phyloP scores from a whole-genome alignment of 305 asterid species.

The Fraxinus floribunda region DNA sequence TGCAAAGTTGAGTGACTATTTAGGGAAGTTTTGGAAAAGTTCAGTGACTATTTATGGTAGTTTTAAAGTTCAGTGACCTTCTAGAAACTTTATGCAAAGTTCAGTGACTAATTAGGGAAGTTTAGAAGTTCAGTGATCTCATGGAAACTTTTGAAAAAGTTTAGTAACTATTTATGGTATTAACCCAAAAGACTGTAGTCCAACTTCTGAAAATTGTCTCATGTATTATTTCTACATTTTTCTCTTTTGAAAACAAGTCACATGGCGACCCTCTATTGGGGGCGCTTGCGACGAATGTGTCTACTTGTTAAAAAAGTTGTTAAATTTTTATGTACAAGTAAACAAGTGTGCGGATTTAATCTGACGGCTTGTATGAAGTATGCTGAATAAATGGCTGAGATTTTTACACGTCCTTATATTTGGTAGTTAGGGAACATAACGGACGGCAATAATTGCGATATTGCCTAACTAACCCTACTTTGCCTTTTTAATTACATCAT shows the following conservation, averaged over 20 bases:
- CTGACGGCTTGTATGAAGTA: constrained; percentile 19
- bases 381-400: not conserved
- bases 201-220: constrained; percentile 17
- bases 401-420: constrained; percentile 18
- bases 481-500: not conserved
- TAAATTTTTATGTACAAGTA: not conserved
- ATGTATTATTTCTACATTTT: constrained; percentile 28
- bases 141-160: too few relatives aligned
- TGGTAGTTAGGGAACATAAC: constrained; percentile 33
- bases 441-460: constrained; percentile 21
- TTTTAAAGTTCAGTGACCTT: too few relatives aligned
- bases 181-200: not conserved
- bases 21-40: too few relatives aligned
- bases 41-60: too few relatives aligned
- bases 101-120: too few relatives aligned
- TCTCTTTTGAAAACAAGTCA: not conserved
- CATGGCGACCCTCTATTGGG: too few relatives aligned
- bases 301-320: too few relatives aligned
- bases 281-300: too few relatives aligned
- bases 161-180: too few relatives aligned
- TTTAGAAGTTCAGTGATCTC: too few relatives aligned
- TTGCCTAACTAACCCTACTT: not conserved
- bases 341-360: constrained; percentile 17
- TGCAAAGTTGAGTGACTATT: too few relatives aligned
- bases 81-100: too few relatives aligned